Evolutionary conservation across 1,284 basidiomycete species (phyloP).

Genomic region (Ustilago hordei): DNA sequence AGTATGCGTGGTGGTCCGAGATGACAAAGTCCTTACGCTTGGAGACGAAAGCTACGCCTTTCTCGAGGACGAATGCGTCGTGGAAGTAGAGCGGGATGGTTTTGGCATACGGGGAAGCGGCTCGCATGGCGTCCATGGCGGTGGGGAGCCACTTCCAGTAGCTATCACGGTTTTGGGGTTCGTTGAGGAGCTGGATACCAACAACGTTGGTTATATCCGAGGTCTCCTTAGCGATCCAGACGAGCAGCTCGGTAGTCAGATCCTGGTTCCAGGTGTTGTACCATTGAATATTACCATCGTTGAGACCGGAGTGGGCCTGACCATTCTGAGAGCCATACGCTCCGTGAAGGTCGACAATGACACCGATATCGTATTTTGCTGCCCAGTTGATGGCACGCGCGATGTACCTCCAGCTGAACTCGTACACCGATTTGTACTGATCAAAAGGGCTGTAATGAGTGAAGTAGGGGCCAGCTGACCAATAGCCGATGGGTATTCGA

Average conservation of each 20-base stretch:
- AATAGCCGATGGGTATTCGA: slow-evolving; percentile 69
- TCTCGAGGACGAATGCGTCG: slow-evolving; percentile 78
- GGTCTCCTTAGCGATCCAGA: slow-evolving; percentile 75
- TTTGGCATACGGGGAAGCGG: slow-evolving; percentile 72
- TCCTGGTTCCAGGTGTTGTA: slow-evolving; percentile 72
- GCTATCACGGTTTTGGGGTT: slow-evolving; percentile 72
- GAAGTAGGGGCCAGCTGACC: slow-evolving; percentile 70
- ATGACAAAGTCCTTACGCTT: slow-evolving; percentile 78
- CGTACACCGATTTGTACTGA: slow-evolving; percentile 75
- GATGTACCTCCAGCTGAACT: slow-evolving; percentile 75
- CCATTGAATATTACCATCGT: slow-evolving; percentile 76
- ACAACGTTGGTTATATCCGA: slow-evolving; percentile 79
- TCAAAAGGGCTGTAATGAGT: slow-evolving; percentile 75
- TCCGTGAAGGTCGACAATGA: slow-evolving; percentile 81
- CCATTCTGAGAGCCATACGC: slow-evolving; percentile 77
- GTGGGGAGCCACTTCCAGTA: slow-evolving; percentile 65
- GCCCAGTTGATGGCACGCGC: slow-evolving; percentile 79
- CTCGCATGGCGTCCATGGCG: slow-evolving; percentile 75
- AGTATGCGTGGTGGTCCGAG: slow-evolving; percentile 79
- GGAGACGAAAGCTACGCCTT: slow-evolving; percentile 75
- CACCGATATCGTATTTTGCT: slow-evolving; percentile 76
- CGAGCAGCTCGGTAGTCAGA: slow-evolving; percentile 76
- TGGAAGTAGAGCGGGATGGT: slow-evolving; percentile 80
- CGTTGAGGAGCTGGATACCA: slow-evolving; percentile 81
- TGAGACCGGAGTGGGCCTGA: slow-evolving; percentile 80